Base-by-base conservation (phyloP, 2,329 filamentous ascomycete species). In the Sporothrix euskadiensis region DNA sequence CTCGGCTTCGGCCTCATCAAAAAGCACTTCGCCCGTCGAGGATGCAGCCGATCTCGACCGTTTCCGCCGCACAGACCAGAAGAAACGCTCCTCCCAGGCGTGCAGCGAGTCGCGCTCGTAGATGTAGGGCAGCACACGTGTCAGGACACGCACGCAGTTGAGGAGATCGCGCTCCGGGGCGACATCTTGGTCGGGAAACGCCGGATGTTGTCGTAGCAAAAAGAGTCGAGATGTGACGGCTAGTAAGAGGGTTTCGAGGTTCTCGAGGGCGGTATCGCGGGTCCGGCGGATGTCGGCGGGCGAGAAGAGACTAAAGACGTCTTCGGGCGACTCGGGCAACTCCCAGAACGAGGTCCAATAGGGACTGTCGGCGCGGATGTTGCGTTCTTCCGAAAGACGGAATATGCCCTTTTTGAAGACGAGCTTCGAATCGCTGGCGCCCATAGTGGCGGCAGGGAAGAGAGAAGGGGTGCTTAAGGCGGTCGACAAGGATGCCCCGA, bases 261-360 rank as follows among this genome's bases (percentile, higher is more conserved):
- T 98, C 80, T 92, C 91, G 75, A 97, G 85, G 66, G 94, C 92
- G 78, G 89, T 88, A 82, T 98, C 95, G 80, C 94, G 90, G 63
- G 94, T 94, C 77, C 94, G 90, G 75, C 94, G 92, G 76, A 98
- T 95, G 81, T 97, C 93, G 74, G 91, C 90, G 6, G 94, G 90
- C 52, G 94, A 94, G 83, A 98, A 98, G 75, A 98, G 89, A 80
- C 94, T 97, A 85, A 98, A 98, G 79, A 99, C 91, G 85, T 99
- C 96, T 81, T 98, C 96, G 71, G 93, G 90, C 16, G 94, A 94
- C 82, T 98, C 96, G 75, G 96, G 96, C 59, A 99, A 90, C 82
- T 97, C 93, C 94, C 95, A 98, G 84, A 98, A 98, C 92, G 93
- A 93, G 76, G 92, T 91, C 96, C 96, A 99, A 84, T 97, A 98